Evolutionary conservation across 768 basidiomycete species (phyloP), one percentile per base, ranked within the genome.

Genomic region (Hortiboletus flavorubellus): DNA sequence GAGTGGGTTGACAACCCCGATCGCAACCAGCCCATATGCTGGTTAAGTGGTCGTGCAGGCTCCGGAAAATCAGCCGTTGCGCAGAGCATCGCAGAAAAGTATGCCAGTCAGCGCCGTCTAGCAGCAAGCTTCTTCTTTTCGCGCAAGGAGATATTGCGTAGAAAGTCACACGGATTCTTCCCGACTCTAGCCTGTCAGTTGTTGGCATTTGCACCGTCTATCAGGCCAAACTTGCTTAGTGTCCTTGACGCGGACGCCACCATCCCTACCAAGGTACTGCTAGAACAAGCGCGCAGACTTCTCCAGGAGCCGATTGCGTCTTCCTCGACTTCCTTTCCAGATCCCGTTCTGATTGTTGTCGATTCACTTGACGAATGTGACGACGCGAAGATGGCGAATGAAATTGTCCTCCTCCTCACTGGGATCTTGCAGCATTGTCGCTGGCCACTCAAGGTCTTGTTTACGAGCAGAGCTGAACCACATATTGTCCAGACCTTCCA

Each of bases 81-180:
- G 7, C 71, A 73, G 46, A 68, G 62, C 9, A 55, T 72, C 2
- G 64, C 70, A 16, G 59, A 70, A 44, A 61, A 56, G 42, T 65
- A 58, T 48, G 49, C 53, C 38, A 26, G 31, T 39, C 46, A 56
- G 35, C 15, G 35, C 26, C 66, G 64, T 14, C 65, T 73, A 4
- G 69, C 68, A 16, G 72, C 71, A 6, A 69, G 66, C 34, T 74
- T 72, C 55, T 75, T 75, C 58, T 72, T 73, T 50, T 72, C 65
- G 8, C 51, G 64, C 11, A 61, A 61, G 26, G 62, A 66, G 23
- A 54, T 55, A 18, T 54, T 49, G 8, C 62, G 69, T 26, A 64
- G 68, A 21, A 59, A 52, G 23, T 59, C 63, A 12, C 56, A 56
- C 21, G 48, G 53, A 5, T 57, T 75, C 21, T 64, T 73, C 30